Percentiles rank a stretch among this genome's conserved stretches.
phyloP scores from a whole-genome alignment of 192 early-diverging fungal genomes.

The Entomortierella parvispora region DNA sequence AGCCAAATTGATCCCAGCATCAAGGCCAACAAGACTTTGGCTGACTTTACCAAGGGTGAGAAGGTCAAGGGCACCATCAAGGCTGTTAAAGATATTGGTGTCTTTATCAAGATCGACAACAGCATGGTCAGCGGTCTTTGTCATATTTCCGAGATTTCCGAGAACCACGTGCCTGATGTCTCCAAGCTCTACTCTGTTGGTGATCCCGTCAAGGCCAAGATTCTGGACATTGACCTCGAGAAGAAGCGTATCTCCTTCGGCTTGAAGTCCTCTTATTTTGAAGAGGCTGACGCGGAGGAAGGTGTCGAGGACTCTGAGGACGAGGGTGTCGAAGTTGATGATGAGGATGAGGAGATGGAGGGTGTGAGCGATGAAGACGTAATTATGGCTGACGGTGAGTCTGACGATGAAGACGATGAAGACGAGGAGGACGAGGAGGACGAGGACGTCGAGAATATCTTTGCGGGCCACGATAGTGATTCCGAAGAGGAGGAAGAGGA shows the following conservation, averaged over 20 bases:
- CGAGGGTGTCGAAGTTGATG: constrained; percentile 17
- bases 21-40: constrained; percentile 70
- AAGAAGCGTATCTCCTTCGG: constrained; percentile 79
- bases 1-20: constrained; percentile 78
- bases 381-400: constrained; percentile 54
- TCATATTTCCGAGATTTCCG: constrained; percentile 86
- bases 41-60: constrained; percentile 74
- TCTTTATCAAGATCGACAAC: constrained; percentile 86
- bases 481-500: constrained; percentile 41
- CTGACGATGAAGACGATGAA: constrained; percentile 39
- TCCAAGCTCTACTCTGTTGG: constrained; percentile 83
- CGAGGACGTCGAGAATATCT: constrained; percentile 27
- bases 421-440: constrained; percentile 36
- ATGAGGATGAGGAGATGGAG: constrained; percentile 26
- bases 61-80: constrained; percentile 84
- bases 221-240: constrained; percentile 77
- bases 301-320: constrained; percentile 48
- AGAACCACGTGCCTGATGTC: constrained; percentile 77
- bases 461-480: constrained; percentile 43
- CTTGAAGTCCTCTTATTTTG: constrained; percentile 89
- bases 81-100: constrained; percentile 77
- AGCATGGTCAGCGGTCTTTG: constrained; percentile 84
- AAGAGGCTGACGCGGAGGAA: constrained; percentile 59
- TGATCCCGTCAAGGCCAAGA: constrained; percentile 83
- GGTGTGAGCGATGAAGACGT: constrained; percentile 26